Evolutionary conservation across 2,329 filamentous ascomycete genomes (phyloP), one percentile per base, ranked within the genome.

Genomic region (Penicillium verrucosum): DNA sequence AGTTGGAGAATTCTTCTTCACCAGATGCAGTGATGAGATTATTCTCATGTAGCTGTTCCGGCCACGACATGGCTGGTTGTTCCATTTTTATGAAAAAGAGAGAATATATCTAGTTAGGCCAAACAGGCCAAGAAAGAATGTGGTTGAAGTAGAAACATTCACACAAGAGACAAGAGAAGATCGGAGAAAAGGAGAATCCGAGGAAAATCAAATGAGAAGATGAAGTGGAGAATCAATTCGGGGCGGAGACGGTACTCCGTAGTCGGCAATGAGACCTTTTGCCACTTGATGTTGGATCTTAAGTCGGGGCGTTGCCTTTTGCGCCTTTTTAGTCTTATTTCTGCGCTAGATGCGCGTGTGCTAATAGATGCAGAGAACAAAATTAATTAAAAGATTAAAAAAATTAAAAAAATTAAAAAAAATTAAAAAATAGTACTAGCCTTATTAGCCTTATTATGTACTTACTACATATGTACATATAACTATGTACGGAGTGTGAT

Each of bases 1-100:
- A 77, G 55, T 75, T 78, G 56, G 77, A 74, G 62, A 80, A 80
- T 52, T 81, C 78, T 59, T 80, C 78, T 29, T 78, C 76, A 51
- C 72, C 63, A 56, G 74, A 65, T 27, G 67, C 67, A 9, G 71
- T 60, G 51, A 77, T 72, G 59, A 78, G 71, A 40, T 71, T 64
- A 49, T 75, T 73, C 55, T 73, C 71, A 51, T 74, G 69, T 32
- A 75, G 65, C 45, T 73, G 67, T 53, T 74, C 73, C 37, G 73
- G 66, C 77, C 77, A 79, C 41, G 68, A 62, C 64, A 75, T 64
- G 38, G 74, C 61, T 11, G 68, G 59, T 49, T 73, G 70, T 64
- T 78, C 74, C 75, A 77, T 78, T 54, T 29, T 14, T 25, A 9
- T 21, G 21, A 16, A 27, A 12, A 32, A 9, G 4, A 30, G 6